Evolutionary conservation across 2,329 filamentous ascomycete species (phyloP), one percentile per base, ranked within the genome.

Genomic region (Claviceps africana): DNA sequence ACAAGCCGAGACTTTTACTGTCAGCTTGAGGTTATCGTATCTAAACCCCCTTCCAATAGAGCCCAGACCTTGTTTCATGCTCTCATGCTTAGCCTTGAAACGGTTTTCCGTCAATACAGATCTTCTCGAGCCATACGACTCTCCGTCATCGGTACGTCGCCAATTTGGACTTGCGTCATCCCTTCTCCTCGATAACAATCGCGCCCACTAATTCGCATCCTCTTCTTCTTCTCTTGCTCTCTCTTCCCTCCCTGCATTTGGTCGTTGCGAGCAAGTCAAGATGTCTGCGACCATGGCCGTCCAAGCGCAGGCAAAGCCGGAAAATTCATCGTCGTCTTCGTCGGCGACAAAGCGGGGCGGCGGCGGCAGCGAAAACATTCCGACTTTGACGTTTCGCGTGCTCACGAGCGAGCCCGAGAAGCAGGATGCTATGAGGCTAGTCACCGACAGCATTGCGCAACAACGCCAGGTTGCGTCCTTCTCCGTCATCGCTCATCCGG

Each of bases 381-480:
- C 82, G 7, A 74, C 79, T 11, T 76, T 89, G 53, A 75, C 75
- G 39, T 81, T 85, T 50, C 76, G 77, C 56, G 62, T 75, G 46
- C 67, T 82, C 44, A 71, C 71, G 40, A 60, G 60, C 42, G 69
- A 78, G 47, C 63, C 70, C 45, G 83, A 88, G 61, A 81, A 82
- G 62, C 70, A 81, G 56, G 75, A 80, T 53, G 84, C 83, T 13
- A 72, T 95, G 51, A 78, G 78, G 55, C 76, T 95, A 19, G 75
- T 95, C 47, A 82, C 86, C 51, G 87, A 93, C 69, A 87, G 83
- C 57, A 81, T 94, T 52, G 86, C 87, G 28, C 85, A 95, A 64
- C 88, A 93, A 69, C 82, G 86, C 51, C 83, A 88, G 64, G 67
- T 76, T 4, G 81, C 86, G 8, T 79, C 81, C 15, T 70, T 72